Conservation (phyloP, 306 rosid species). For the Alnus rubra region DNA sequence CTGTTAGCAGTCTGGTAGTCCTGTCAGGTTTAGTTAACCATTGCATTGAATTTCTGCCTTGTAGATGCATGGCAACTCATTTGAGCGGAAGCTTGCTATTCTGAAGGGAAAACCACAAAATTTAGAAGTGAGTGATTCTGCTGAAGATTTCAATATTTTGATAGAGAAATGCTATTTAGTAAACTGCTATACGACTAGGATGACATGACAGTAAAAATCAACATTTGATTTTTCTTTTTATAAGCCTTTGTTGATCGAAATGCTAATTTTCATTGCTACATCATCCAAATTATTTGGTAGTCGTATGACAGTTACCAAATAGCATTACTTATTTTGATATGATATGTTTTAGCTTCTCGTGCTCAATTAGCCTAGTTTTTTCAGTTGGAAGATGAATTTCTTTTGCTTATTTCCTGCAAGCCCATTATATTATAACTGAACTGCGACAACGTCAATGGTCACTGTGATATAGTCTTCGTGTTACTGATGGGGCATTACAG, state of each 20-base stretch:
- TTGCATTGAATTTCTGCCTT: conserved; percentile 28
- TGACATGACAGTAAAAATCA: too few relatives aligned
- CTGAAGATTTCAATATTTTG: not conserved
- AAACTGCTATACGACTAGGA: too few relatives aligned
- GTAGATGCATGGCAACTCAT: conserved; percentile 90
- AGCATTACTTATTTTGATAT: not conserved
- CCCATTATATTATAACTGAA: not conserved
- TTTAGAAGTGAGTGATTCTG: conserved; percentile 58
- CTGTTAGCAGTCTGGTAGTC: not conserved
- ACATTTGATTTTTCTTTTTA: too few relatives aligned
- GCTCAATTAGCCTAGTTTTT: not conserved
- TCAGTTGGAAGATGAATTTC: not conserved
- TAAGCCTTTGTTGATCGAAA: too few relatives aligned
- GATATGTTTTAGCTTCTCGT: not conserved
- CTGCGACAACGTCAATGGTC: not conserved
- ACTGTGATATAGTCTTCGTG: not conserved
- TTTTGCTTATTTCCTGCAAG: not conserved
- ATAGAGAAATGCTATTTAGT: too few relatives aligned
- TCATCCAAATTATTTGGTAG: too few relatives aligned
- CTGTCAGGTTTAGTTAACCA: conserved; percentile 5
- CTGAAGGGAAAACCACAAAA: conserved; percentile 59
- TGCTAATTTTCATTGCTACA: too few relatives aligned
- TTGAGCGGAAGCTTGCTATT: conserved; percentile 91
- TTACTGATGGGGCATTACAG: not conserved
- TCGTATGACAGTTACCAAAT: too few relatives aligned